A percentile compares a stretch with the other conserved stretches of the same genome.
phyloP scores from a whole-genome alignment of 495 filamentous ascomycete species.

The Trichocladium uniseriatum region DNA sequence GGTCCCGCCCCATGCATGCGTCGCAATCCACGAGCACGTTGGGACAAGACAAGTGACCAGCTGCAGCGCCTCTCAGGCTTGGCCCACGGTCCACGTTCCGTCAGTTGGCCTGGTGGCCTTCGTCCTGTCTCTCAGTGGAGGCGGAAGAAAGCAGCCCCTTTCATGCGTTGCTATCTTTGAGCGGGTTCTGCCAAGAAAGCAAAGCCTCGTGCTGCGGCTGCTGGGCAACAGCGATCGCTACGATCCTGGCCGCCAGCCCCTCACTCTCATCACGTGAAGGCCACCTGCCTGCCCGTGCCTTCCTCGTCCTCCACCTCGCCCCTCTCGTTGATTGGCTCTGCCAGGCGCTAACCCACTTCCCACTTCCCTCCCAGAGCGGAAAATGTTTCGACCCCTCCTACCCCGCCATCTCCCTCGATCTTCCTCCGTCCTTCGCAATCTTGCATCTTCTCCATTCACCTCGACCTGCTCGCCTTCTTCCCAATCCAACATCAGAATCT shows the following conservation, averaged over 20 bases:
- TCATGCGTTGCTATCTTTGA: no score
- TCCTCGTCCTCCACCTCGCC: background rate
- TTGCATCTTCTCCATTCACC: slow-evolving; percentile 24
- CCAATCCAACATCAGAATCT: slow-evolving; percentile 21
- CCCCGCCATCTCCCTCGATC: slow-evolving; percentile 36
- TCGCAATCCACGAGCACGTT: slow-evolving; percentile 1
- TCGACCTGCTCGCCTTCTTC: slow-evolving; percentile 19
- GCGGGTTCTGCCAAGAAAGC: no score
- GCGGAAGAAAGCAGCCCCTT: no score
- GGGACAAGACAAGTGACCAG: background rate
- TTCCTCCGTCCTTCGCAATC: slow-evolving; percentile 32
- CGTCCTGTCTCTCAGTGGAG: background rate
- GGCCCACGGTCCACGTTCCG: no score
- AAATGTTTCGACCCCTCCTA: slow-evolving; percentile 37
- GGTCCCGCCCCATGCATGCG: slow-evolving; percentile 1
- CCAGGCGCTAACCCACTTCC: slow-evolving; percentile 20
- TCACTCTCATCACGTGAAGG: slow-evolving; percentile 18
- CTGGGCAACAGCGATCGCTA: slow-evolving; percentile 1
- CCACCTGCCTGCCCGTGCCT: slow-evolving; percentile 7
- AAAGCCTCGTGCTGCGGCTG: background rate
- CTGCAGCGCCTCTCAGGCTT: background rate
- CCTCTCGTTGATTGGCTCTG: slow-evolving; percentile 15
- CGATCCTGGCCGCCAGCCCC: no score
- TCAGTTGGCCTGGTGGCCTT: no score
- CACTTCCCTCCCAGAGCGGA: slow-evolving; percentile 15